Conservation (phyloP, 2,329 filamentous ascomycete genomes). For the Claviceps fusiformis region DNA sequence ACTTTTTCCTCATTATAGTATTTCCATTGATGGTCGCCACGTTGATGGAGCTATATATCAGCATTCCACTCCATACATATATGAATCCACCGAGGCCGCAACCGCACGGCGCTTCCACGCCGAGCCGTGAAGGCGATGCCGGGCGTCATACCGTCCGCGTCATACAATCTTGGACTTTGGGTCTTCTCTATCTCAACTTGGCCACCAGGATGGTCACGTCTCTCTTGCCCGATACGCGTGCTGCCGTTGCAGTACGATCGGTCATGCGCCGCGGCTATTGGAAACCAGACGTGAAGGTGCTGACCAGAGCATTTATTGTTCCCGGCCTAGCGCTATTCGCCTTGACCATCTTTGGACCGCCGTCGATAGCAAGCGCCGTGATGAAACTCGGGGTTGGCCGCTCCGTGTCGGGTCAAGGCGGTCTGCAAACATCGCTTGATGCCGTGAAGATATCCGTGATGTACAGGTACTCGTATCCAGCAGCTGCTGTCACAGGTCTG, state of each 20-base stretch:
- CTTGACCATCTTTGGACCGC: constrained; percentile 50
- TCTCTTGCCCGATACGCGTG: constrained; percentile 54
- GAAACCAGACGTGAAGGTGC: constrained; percentile 61
- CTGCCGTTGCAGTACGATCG: constrained; percentile 60
- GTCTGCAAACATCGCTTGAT: constrained; percentile 17
- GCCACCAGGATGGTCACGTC: constrained; percentile 54
- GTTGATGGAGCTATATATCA: constrained; percentile 74
- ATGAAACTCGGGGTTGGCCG: constrained; percentile 13
- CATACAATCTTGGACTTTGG: constrained; percentile 88
- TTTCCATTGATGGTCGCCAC: constrained; percentile 70
- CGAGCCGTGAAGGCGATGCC: constrained; percentile 8
- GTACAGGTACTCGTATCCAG: constrained; percentile 57
- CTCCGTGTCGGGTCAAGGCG: constrained; percentile 10
- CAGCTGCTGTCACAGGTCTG: constrained; percentile 37
- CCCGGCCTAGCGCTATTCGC: constrained; percentile 52
- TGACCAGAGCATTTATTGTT: constrained; percentile 77
- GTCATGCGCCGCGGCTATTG: constrained; percentile 65
- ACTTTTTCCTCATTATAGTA: constrained; percentile 59
- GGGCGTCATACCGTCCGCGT: constrained; percentile 62
- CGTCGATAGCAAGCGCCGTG: constrained; percentile 34
- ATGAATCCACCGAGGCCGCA: constrained; percentile 31
- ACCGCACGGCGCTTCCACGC: constrained; percentile 12
- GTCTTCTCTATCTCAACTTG: constrained; percentile 80
- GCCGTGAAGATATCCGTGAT: constrained; percentile 22
- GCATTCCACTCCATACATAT: constrained; percentile 77